Percentiles rank a stretch among this genome's conserved stretches.
Conservation (phyloP, 148 eudicot genomes). For the Tetragonia tetragonoides region DNA sequence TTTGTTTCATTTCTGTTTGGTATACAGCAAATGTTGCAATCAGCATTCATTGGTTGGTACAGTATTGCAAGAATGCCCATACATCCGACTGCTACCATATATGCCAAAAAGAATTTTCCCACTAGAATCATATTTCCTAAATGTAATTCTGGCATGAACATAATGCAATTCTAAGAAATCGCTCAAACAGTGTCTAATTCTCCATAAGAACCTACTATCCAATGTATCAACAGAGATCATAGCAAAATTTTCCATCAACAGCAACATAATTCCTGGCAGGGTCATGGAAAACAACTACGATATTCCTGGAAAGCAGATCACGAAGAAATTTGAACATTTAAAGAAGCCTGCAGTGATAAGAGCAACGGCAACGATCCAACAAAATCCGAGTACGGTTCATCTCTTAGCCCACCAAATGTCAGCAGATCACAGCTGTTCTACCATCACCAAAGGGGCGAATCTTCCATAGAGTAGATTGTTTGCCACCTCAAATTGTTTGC, state of each 20-base stretch:
- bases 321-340: not conserved
- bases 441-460: not conserved
- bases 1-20: too few species aligned
- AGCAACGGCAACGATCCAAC: not conserved
- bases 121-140: not conserved
- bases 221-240: constrained; percentile 13
- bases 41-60: too few species aligned
- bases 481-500: not conserved
- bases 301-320: not conserved
- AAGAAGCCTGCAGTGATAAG: not conserved
- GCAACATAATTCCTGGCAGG: not conserved
- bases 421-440: not conserved
- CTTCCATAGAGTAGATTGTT: not conserved
- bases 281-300: not conserved
- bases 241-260: constrained; percentile 16
- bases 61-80: not conserved
- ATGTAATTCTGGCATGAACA: not conserved
- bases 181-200: not conserved
- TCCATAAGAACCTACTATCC: constrained; percentile 9
- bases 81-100: too few species aligned
- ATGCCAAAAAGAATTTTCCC: not conserved
- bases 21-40: too few species aligned
- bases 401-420: not conserved
- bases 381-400: constrained; percentile 6
- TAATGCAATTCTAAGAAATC: constrained; percentile 1